Evolutionary conservation across 495 filamentous ascomycete species (phyloP).

Genomic region (Penicillium waksmanii): DNA sequence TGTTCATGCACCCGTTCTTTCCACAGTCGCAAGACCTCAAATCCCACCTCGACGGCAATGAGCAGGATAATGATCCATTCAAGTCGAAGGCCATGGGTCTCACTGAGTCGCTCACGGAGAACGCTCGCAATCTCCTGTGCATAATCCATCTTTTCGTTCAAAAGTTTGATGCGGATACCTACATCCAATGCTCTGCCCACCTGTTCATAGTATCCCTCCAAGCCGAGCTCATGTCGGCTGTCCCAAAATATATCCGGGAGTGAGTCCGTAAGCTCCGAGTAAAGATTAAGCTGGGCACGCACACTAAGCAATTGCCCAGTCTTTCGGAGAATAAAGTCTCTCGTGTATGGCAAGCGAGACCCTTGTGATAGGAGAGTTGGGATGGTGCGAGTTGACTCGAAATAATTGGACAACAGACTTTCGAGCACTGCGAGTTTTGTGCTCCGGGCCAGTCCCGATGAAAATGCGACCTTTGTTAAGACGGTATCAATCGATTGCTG

Average conservation of each 20-base stretch:
- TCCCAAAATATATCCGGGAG: slow-evolving; percentile 98
- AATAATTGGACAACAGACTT: slow-evolving; percentile 77
- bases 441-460: slow-evolving; percentile 87
- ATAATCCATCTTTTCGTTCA: slow-evolving; percentile 98
- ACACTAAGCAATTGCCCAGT: slow-evolving; percentile 91
- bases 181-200: slow-evolving; percentile 90
- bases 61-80: slow-evolving; percentile 97
- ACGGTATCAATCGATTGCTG: slow-evolving; percentile 69
- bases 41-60: slow-evolving; percentile 86
- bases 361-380: slow-evolving; percentile 71
- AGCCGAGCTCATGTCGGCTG: slow-evolving; percentile 77
- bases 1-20: slow-evolving; percentile 55
- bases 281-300: slow-evolving; percentile 91
- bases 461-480: slow-evolving; percentile 93
- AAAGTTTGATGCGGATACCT: slow-evolving; percentile 83
- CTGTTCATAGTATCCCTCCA: slow-evolving; percentile 93
- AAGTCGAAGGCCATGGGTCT: slow-evolving; percentile 82
- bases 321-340: slow-evolving; percentile 84
- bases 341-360: slow-evolving; percentile 68
- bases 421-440: slow-evolving; percentile 98
- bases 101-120: slow-evolving; percentile 83
- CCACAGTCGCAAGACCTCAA: slow-evolving; percentile 66
- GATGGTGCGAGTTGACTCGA: slow-evolving; percentile 79
- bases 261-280: slow-evolving; percentile 94
- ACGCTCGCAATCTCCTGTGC: slow-evolving; percentile 93